Evolutionary conservation across 1,284 basidiomycete species (phyloP), one percentile per base, ranked within the genome.

Genomic region (Sporisorium scitamineum): DNA sequence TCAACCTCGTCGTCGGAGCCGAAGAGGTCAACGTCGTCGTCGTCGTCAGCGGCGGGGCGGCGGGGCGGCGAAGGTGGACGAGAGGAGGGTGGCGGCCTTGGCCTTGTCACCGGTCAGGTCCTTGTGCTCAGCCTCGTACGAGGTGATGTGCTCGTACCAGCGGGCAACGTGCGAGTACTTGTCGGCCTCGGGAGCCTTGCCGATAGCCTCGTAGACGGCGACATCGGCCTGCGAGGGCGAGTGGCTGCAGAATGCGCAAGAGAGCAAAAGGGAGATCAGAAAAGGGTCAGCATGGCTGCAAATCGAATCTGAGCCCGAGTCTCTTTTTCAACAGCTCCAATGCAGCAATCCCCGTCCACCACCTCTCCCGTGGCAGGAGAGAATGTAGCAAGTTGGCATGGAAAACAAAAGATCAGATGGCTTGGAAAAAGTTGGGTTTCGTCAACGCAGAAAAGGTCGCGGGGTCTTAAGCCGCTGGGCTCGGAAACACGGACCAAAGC

Each of bases 191-290:
- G 92, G 89, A 77, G 90, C 88, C 65, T 93, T 92, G 39, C 89
- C 89, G 61, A 89, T 88, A 59, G 88, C 81, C 87, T 94, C 93
- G 91, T 92, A 97, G 86, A 97, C 94, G 84, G 90, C 90, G 61
- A 97, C 95, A 88, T 99, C 96, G 75, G 96, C 95, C 88, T 98
- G 95, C 60, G 95, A 95, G 65, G 96, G 93, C 62, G 92, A 91
- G 89, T 94, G 94, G 75, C 96, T 99, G 84, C 20, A 20, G 16
- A 4, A 34, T 22, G 32, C 18, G 37, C 20, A 22, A 58, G 6
- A 24, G 5, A 42, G 6, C 55, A 7, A 27, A 24, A 32, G 32
- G 41, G 14, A 32, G n/a, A n/a, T n/a, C n/a, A 32, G 14, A 50
- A 22, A n/a, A 58, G 48, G 3, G 65, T 61, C 58, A 77, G 56